Evolutionary conservation across 2,329 filamentous ascomycete species (phyloP).

Genomic region (Amylocarpus encephaloides): DNA sequence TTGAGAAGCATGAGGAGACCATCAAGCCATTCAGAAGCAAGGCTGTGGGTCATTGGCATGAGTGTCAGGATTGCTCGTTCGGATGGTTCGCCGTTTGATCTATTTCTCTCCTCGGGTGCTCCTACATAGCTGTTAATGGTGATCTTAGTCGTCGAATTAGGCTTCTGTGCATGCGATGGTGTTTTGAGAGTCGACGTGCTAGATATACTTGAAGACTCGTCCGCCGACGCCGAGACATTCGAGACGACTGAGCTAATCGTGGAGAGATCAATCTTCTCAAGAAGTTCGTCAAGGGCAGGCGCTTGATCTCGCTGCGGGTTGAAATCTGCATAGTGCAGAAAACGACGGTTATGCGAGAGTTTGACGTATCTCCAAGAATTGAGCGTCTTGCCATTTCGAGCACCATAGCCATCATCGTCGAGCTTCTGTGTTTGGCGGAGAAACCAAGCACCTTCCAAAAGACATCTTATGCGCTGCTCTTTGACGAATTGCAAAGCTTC

Average conservation of each 20-base stretch:
- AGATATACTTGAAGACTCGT: conserved; percentile 42
- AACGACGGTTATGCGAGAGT: conserved; percentile 84
- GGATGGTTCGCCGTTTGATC: conserved; percentile 37
- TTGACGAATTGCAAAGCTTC: conserved; percentile 95
- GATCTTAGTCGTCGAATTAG: conserved; percentile 66
- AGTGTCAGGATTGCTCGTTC: conserved; percentile 78
- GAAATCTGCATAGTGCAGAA: conserved; percentile 86
- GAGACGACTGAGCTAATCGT: conserved; percentile 90
- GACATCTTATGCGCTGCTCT: conserved; percentile 86
- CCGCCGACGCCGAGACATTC: conserved; percentile 56
- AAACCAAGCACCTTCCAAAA: conserved; percentile 90
- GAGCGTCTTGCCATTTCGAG: conserved; percentile 12
- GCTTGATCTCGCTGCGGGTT: conserved; percentile 55
- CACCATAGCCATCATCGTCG: conserved; percentile 33
- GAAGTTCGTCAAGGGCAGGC: conserved; percentile 66
- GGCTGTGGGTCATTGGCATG: conserved; percentile 69
- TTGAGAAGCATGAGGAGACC: conserved; percentile 91
- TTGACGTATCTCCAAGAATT: conserved; percentile 70
- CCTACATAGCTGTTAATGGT: conserved; percentile 71
- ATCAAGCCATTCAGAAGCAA: conserved; percentile 95
- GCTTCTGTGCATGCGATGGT: conserved; percentile 12
- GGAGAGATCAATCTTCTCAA: conserved; percentile 78
- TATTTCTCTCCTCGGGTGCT: conserved; percentile 13
- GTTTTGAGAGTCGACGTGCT: conserved; percentile 36
- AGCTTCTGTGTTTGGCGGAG: conserved; percentile 38